These are phyloP conservation scores for Hansenula sp. DNA, from an alignment of 1,139 yeast genomes.

Conservation along the genomic window DNA sequence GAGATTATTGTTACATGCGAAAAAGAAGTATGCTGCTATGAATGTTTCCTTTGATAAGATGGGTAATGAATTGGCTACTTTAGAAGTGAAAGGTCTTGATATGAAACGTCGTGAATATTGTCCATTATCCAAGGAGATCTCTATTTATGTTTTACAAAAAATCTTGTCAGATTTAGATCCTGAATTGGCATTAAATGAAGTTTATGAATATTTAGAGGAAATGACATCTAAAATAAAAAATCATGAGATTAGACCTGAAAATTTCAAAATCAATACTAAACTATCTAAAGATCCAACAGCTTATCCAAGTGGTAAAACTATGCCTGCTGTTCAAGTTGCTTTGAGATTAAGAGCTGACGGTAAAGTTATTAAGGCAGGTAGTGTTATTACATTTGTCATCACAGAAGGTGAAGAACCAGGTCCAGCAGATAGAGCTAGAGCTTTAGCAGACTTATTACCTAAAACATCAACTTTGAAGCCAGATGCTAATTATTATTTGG, in stretches of 20 bases:
- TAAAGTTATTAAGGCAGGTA: slow-evolving; percentile 82
- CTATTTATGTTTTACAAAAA: slow-evolving; percentile 69
- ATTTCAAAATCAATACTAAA: slow-evolving; percentile 70
- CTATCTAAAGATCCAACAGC: slow-evolving; percentile 71
- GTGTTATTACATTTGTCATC: slow-evolving; percentile 84
- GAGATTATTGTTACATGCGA: slow-evolving; percentile 83
- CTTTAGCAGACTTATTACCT: slow-evolving; percentile 65
- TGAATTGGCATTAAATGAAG: slow-evolving; percentile 69
- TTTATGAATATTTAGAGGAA: slow-evolving; percentile 69
- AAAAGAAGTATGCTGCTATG: slow-evolving; percentile 97
- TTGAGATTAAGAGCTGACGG: slow-evolving; percentile 75
- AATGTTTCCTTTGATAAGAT: slow-evolving; percentile 47
- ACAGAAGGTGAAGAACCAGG: slow-evolving; percentile 38
- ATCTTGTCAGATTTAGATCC: slow-evolving; percentile 73
- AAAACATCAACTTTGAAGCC: slow-evolving; percentile 52
- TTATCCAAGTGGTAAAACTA: slow-evolving; percentile 73
- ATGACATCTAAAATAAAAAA: slow-evolving; percentile 54
- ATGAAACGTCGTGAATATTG: slow-evolving; percentile 97
- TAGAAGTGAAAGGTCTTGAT: slow-evolving; percentile 96
- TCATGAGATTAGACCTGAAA: slow-evolving; percentile 60
- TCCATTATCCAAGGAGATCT: slow-evolving; percentile 85
- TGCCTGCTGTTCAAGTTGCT: slow-evolving; percentile 96
- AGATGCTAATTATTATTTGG: slow-evolving; percentile 77
- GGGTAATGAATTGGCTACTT: slow-evolving; percentile 44
- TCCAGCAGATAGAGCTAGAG: slow-evolving; percentile 75